Percentiles rank a stretch among this genome's conserved stretches.
Conservation (phyloP, 1,284 basidiomycete genomes). For the Ustilago nuda region DNA sequence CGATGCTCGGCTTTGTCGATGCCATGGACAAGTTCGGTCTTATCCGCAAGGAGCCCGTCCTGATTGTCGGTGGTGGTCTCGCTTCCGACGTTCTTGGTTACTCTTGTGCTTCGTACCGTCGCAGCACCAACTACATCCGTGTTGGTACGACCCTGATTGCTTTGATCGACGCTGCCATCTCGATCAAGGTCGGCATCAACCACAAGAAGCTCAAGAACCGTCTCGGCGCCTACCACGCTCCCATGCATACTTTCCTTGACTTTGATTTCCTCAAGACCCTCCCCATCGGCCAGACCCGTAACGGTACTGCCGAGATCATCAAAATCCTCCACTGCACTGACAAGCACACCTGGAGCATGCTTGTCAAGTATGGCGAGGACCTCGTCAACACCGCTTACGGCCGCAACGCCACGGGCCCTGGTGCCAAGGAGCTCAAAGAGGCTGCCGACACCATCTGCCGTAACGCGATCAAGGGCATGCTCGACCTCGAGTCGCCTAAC, state of each 20-base stretch:
- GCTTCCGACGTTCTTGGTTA: slow-evolving; percentile 70
- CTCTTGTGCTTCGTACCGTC: slow-evolving; percentile 71
- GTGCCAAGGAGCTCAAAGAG: slow-evolving; percentile 69
- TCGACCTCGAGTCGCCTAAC: slow-evolving; percentile 72
- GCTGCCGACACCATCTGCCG: slow-evolving; percentile 70
- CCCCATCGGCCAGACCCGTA: slow-evolving; percentile 71
- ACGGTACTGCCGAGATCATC: slow-evolving; percentile 72
- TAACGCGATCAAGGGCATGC: slow-evolving; percentile 71
- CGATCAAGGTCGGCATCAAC: slow-evolving; percentile 70
- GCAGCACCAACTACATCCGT: slow-evolving; percentile 72
- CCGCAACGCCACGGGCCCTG: slow-evolving; percentile 66
- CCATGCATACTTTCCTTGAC: slow-evolving; percentile 72
- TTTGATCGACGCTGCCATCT: slow-evolving; percentile 72
- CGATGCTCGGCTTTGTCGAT: slow-evolving; percentile 71
- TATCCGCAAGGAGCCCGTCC: slow-evolving; percentile 72
- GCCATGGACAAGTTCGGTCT: slow-evolving; percentile 72
- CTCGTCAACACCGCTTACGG: slow-evolving; percentile 72
- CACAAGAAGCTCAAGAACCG: slow-evolving; percentile 65
- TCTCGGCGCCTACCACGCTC: slow-evolving; percentile 71
- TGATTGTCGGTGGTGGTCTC: slow-evolving; percentile 71
- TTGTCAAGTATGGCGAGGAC: slow-evolving; percentile 71
- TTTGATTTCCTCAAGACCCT: slow-evolving; percentile 72
- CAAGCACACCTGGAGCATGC: slow-evolving; percentile 70
- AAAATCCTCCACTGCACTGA: slow-evolving; percentile 72
- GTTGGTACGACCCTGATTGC: slow-evolving; percentile 72